phyloP scores from a whole-genome alignment of 129 eudicot species.

The Escallonia herrerae region DNA sequence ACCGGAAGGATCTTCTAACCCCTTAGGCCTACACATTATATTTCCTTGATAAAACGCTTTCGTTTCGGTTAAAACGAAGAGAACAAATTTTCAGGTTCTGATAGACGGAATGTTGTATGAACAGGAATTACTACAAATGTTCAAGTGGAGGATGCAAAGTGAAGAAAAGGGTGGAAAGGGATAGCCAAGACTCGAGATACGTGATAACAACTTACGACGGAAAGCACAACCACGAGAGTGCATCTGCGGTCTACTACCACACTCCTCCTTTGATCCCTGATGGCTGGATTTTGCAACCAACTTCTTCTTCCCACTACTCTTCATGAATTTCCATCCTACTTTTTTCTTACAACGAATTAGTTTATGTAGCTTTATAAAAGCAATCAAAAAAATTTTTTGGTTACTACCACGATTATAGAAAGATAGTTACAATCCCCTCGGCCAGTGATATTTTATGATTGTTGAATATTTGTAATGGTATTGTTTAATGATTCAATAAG shows the following conservation, averaged over 20 bases:
- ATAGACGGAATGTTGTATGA: not conserved
- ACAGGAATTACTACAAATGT: slow-evolving; percentile 18
- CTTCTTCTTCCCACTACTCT: not conserved
- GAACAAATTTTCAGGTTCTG: too few species aligned
- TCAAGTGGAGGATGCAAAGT: slow-evolving; percentile 14
- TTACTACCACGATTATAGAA: too few species aligned
- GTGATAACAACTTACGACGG: slow-evolving; percentile 21
- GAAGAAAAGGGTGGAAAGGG: slow-evolving; percentile 22
- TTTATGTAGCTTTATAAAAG: too few species aligned
- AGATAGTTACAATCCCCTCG: too few species aligned
- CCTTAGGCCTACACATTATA: not conserved
- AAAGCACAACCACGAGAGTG: slow-evolving; percentile 16
- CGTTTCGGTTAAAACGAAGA: not conserved
- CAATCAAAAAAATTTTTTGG: too few species aligned
- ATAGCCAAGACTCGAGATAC: slow-evolving; percentile 10
- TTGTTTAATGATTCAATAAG: too few species aligned
- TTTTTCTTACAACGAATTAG: too few species aligned
- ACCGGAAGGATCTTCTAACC: not conserved
- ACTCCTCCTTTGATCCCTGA: slow-evolving; percentile 1
- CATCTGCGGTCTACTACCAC: slow-evolving; percentile 2
- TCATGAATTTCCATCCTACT: not conserved
- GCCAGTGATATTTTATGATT: too few species aligned
- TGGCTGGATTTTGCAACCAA: slow-evolving; percentile 1
- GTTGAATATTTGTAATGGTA: too few species aligned
- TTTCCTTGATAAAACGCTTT: not conserved